These are phyloP conservation scores for Ustilago xerochloae DNA, from an alignment of 1,284 basidiomycete genomes.

Conservation along the genomic window DNA sequence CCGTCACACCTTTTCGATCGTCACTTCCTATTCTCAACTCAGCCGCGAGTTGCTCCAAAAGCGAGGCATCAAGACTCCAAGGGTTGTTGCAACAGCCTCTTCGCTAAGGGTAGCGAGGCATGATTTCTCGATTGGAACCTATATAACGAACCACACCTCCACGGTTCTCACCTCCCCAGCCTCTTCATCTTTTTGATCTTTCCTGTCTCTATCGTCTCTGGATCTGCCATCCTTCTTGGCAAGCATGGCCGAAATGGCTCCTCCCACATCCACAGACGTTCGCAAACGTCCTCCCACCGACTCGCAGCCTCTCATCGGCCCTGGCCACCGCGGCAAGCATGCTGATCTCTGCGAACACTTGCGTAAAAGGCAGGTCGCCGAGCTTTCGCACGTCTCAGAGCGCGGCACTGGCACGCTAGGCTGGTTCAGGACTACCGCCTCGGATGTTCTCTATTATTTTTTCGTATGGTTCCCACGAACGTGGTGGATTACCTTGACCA, in stretches of 20 bases:
- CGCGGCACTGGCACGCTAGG: conserved; percentile 17
- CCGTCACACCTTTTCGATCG: not conserved
- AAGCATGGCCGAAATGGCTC: conserved; percentile 11
- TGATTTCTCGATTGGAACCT: not conserved
- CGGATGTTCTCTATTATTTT: conserved; percentile 28
- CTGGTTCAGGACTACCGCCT: conserved; percentile 18
- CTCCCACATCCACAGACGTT: conserved; percentile 15
- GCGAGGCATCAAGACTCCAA: too few relatives aligned
- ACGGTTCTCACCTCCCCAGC: not conserved
- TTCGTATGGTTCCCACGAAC: conserved; percentile 32
- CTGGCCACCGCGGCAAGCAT: conserved; percentile 21
- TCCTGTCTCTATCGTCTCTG: not conserved
- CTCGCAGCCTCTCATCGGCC: conserved; percentile 16
- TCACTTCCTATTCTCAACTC: not conserved
- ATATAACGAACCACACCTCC: not conserved
- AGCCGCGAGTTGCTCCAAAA: not conserved
- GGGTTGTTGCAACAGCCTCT: too few relatives aligned
- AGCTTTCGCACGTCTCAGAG: conserved; percentile 14
- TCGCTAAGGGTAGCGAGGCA: too few relatives aligned
- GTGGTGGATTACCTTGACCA: conserved; percentile 35
- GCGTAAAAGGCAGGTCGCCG: conserved; percentile 29
- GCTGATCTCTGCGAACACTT: conserved; percentile 24
- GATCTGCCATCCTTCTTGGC: not conserved
- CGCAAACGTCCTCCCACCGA: conserved; percentile 16
- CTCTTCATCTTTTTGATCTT: not conserved